Evolutionary conservation across 495 filamentous ascomycete genomes (phyloP).

Genomic region (Penicillium psychrofluorescens): DNA sequence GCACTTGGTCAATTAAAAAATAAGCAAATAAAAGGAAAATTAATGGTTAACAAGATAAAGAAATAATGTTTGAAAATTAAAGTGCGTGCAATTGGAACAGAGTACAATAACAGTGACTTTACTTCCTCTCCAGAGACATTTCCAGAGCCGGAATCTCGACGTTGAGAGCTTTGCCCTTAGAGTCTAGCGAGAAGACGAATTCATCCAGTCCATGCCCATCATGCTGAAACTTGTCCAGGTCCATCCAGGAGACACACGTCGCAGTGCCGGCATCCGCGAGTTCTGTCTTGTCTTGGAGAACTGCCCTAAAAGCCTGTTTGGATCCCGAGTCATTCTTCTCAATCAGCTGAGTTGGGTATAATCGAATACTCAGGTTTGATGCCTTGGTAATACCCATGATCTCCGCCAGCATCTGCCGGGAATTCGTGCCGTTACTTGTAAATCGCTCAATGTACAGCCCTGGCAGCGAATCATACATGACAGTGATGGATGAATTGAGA

Average conservation of each 20-base stretch:
- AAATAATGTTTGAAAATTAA: no score
- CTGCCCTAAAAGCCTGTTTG: conserved; percentile 34
- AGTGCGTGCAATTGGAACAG: no score
- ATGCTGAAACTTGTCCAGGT: conserved; percentile 36
- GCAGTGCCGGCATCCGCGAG: conserved; percentile 18
- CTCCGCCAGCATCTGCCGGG: conserved; percentile 16
- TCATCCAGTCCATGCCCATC: conserved; percentile 38
- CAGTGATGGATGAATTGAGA: conserved; percentile 15
- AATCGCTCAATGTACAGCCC: conserved; percentile 42
- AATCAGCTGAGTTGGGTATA: conserved; percentile 36
- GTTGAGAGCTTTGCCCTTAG: conserved; percentile 28
- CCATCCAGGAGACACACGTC: conserved; percentile 41
- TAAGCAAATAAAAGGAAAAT: no score
- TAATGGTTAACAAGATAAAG: no score
- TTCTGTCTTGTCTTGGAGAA: conserved; percentile 32
- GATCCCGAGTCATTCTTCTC: conserved; percentile 2
- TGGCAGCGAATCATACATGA: conserved; percentile 32
- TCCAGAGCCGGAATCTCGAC: conserved; percentile 39
- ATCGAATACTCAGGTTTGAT: conserved; percentile 28
- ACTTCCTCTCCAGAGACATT: conserved; percentile 6
- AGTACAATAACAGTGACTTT: not conserved
- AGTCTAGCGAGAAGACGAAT: conserved; percentile 42
- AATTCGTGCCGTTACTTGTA: conserved; percentile 44
- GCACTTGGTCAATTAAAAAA: no score
- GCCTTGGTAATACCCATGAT: conserved; percentile 21